Evolutionary conservation across 345 rosid genomes (phyloP).

Genomic region (Conringia planisiliqua): DNA sequence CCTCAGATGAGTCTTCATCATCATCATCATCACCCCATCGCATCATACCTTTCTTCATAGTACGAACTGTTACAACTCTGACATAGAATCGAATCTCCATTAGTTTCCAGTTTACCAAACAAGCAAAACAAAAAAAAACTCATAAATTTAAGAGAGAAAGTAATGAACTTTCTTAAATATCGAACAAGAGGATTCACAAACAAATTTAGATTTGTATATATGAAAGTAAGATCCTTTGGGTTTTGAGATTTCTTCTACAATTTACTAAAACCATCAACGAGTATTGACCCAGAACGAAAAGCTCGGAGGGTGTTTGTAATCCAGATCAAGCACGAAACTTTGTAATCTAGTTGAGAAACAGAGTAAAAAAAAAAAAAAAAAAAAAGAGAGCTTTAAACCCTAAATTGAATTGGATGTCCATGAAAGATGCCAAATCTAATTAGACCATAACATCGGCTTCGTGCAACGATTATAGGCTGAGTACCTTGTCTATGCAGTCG

Average conservation of each 20-base stretch:
- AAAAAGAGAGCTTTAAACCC: neutral
- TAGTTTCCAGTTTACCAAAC: neutral
- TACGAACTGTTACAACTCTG: neutral
- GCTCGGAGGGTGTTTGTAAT: neutral
- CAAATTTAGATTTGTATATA: neutral
- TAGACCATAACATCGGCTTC: neutral
- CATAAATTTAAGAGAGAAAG: neutral
- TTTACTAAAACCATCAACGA: neutral
- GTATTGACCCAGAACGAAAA: neutral
- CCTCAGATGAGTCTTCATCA: conserved; percentile 12
- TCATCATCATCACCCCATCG: conserved; percentile 29
- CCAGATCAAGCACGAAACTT: conserved; percentile 6
- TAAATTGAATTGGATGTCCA: neutral
- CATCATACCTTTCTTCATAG: conserved; percentile 30
- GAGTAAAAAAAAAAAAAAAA: neutral
- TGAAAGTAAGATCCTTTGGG: neutral
- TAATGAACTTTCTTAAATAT: neutral
- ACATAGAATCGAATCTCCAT: neutral
- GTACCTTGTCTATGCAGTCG: neutral
- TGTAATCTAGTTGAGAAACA: conserved; percentile 3
- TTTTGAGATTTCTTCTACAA: neutral
- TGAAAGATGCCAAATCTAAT: neutral
- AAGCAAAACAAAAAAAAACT: neutral
- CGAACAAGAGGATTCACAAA: neutral
- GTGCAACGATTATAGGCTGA: neutral